Evolutionary conservation across 805 yeast species (phyloP).

Genomic region (Danielia oregonensis): DNA sequence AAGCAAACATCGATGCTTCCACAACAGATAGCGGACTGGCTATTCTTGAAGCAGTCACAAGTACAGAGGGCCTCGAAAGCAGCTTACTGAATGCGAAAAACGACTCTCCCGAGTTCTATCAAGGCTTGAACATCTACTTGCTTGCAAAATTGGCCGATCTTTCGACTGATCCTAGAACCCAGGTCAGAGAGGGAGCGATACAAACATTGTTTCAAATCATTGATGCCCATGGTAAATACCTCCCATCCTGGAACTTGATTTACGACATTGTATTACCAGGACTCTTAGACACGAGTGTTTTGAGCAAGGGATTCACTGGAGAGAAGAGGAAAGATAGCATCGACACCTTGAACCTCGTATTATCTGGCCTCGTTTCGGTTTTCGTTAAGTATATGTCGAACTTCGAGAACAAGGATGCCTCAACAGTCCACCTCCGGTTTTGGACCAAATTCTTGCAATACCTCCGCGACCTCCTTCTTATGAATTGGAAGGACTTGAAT

Average conservation of each 20-base stretch:
- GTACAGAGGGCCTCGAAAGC: constrained; percentile 5
- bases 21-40: neutral
- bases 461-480: constrained; percentile 35
- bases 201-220: constrained; percentile 80
- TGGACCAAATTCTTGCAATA: constrained; percentile 60
- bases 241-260: constrained; percentile 65
- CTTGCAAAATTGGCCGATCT: constrained; percentile 55
- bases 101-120: constrained; percentile 2
- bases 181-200: constrained; percentile 85
- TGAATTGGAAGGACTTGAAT: constrained; percentile 50
- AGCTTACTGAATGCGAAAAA: neutral
- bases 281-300: constrained; percentile 29
- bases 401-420: constrained; percentile 20
- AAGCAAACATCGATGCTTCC: constrained; percentile 10
- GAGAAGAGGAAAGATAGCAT: constrained; percentile 42
- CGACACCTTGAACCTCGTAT: constrained; percentile 59
- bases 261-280: constrained; percentile 59
- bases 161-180: constrained; percentile 62
- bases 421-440: constrained; percentile 20
- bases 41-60: constrained; percentile 1
- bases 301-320: constrained; percentile 12
- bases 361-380: constrained; percentile 64
- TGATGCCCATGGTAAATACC: constrained; percentile 28
- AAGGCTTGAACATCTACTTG: constrained; percentile 57
- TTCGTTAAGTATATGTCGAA: constrained; percentile 50